Evolutionary conservation across 2,329 filamentous ascomycete genomes (phyloP), one percentile per base, ranked within the genome.

Genomic region (Fusarium citri): DNA sequence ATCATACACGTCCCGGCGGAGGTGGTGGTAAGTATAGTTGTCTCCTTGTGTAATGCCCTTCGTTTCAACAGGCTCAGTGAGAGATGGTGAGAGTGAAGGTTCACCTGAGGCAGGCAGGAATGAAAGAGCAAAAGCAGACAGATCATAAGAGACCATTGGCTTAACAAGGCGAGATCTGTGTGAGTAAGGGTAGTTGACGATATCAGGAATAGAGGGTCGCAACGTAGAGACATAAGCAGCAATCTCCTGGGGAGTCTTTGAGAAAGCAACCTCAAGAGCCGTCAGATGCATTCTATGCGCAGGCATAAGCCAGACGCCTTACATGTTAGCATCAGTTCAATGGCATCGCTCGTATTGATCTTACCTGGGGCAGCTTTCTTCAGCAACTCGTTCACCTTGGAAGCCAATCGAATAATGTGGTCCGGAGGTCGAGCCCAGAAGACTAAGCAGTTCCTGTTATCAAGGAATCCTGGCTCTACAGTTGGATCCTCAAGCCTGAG

Each of bases 241-340:
- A 48, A 97, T 93, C 76, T 95, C 90, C 1, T 84, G 81, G 1
- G 88, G 81, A 0, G 92, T 93, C 53, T 89, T 89, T 25, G 91
- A 94, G 78, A 96, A 94, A n/a, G 91, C 89, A 28, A 97, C 83
- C 78, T 98, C 95, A 4, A 98, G 85, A 1, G 89, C 87, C 0
- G 95, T 98, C 81, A 97, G 88, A 80, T 98, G 95, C 76, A 97
- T 90, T 64, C 87, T 87, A 56, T 91, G 84, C 12, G 85, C 80
- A 1, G 94, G 94, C 92, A 97, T 97, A 45, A 95, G 84, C 95
- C 95, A 98, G 26, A 97, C 81, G 69, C 86, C 93, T 94, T 15
- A 15, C 46, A 15, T 12, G 20, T 59, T n/a, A 45, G 47, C 12
- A 46, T 45, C 12, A 16, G 7, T 7, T 7, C 18, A 8, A 8